Percentiles rank a stretch among this genome's conserved stretches.
These are phyloP conservation scores for Alternaria consortialis DNA, from an alignment of 2,329 filamentous ascomycete genomes.

Conservation along the genomic window DNA sequence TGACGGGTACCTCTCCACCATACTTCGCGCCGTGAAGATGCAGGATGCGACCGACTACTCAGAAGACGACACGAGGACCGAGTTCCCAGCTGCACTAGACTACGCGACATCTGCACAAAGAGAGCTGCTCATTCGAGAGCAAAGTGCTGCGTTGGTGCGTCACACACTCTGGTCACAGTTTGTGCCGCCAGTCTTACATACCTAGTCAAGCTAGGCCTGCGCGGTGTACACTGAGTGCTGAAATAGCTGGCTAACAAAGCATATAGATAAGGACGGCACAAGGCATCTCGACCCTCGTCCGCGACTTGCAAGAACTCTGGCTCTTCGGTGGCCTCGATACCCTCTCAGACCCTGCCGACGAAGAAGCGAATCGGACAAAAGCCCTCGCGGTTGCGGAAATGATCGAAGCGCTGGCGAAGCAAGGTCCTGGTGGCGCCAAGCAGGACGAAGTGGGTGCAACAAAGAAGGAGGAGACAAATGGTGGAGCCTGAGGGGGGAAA, in stretches of 20 bases:
- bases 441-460: conserved; percentile 1
- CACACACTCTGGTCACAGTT: not conserved
- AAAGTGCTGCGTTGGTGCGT: conserved; percentile 65
- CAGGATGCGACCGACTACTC: conserved; percentile 49
- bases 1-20: conserved; percentile 60
- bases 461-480: conserved; percentile 6
- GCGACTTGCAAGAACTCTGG: conserved; percentile 72
- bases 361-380: conserved; percentile 29
- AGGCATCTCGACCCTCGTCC: conserved; percentile 67
- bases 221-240: not conserved
- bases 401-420: conserved; percentile 36
- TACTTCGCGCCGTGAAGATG: conserved; percentile 62
- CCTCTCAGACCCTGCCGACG: conserved; percentile 49
- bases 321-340: conserved; percentile 71
- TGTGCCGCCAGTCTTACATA: not conserved
- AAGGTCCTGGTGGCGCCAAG: conserved; percentile 9
- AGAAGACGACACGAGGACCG: conserved; percentile 12
- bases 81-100: conserved; percentile 53
- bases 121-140: conserved; percentile 66
- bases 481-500: not conserved
- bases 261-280: conserved; percentile 66
- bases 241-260: not conserved
- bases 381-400: conserved; percentile 31
- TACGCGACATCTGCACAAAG: conserved; percentile 65
- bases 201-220: not conserved